phyloP scores from a whole-genome alignment of 768 basidiomycete species.

The Tubosaeta sp. region DNA sequence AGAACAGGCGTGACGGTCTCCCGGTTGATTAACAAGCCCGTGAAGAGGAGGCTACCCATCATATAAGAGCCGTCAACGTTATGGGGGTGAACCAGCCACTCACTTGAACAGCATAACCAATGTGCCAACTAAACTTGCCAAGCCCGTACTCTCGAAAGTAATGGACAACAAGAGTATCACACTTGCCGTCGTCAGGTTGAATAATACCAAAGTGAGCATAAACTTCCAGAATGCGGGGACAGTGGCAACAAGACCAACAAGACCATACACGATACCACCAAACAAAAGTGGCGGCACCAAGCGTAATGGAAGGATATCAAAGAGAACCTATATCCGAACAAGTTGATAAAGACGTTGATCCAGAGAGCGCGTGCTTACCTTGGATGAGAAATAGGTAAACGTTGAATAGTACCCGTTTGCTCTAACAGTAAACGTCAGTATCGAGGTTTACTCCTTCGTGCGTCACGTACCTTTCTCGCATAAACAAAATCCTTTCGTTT shows the following conservation, averaged over 20 bases:
- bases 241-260: slow-evolving; percentile 91
- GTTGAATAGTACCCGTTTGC: slow-evolving; percentile 98
- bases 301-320: slow-evolving; percentile 92
- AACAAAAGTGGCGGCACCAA: slow-evolving; percentile 94
- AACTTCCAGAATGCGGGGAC: slow-evolving; percentile 97
- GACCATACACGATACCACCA: slow-evolving; percentile 91
- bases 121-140: slow-evolving; percentile 93
- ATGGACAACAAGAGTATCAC: slow-evolving; percentile 90
- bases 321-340: slow-evolving; percentile 60
- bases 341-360: not conserved
- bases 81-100: slow-evolving; percentile 29
- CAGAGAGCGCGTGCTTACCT: slow-evolving; percentile 40
- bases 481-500: slow-evolving; percentile 93
- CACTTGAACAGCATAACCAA: slow-evolving; percentile 98
- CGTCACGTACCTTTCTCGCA: slow-evolving; percentile 81
- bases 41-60: slow-evolving; percentile 76
- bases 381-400: slow-evolving; percentile 94
- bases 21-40: slow-evolving; percentile 92
- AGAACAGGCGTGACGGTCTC: slow-evolving; percentile 70
- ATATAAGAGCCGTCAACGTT: slow-evolving; percentile 5
- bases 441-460: not conserved
- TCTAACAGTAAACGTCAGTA: slow-evolving; percentile 36
- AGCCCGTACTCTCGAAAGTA: slow-evolving; percentile 77
- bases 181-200: slow-evolving; percentile 94
- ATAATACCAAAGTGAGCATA: slow-evolving; percentile 89